phyloP scores from a whole-genome alignment of 2,329 filamentous ascomycete genomes.

The Peltaster fructicola region DNA sequence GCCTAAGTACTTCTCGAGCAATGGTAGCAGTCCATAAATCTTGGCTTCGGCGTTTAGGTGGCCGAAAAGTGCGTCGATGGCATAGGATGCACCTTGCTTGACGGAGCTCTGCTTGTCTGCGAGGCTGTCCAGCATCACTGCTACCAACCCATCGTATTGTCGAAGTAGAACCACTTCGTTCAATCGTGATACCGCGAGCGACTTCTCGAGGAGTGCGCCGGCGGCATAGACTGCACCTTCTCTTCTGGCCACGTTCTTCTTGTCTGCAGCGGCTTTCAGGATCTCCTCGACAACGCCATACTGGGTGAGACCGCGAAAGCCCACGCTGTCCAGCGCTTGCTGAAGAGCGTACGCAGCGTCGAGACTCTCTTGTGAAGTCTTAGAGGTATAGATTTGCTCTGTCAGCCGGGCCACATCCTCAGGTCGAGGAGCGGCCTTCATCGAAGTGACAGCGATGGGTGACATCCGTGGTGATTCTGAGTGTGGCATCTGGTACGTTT shows the following conservation, averaged over 20 bases:
- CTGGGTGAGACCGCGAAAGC: slow-evolving; percentile 41
- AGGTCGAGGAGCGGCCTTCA: slow-evolving; percentile 25
- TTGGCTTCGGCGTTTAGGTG: slow-evolving; percentile 67
- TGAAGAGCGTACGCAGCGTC: slow-evolving; percentile 49
- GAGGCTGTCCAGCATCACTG: slow-evolving; percentile 62
- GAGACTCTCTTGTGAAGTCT: slow-evolving; percentile 37
- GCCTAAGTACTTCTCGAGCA: slow-evolving; percentile 54
- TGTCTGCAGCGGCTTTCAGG: slow-evolving; percentile 70
- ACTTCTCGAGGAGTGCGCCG: slow-evolving; percentile 81
- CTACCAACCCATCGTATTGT: slow-evolving; percentile 59
- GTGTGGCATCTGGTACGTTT: slow-evolving; percentile 26
- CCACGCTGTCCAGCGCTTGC: slow-evolving; percentile 46
- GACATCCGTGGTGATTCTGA: slow-evolving; percentile 32
- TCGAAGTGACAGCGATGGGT: slow-evolving; percentile 29
- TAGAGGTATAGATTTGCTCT: slow-evolving; percentile 28
- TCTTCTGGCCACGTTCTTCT: slow-evolving; percentile 72
- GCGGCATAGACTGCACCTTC: slow-evolving; percentile 92
- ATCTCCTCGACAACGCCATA: slow-evolving; percentile 47
- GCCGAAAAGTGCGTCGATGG: slow-evolving; percentile 71
- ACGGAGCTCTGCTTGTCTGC: slow-evolving; percentile 82
- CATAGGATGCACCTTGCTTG: slow-evolving; percentile 83
- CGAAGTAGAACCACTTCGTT: slow-evolving; percentile 68
- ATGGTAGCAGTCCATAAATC: slow-evolving; percentile 64
- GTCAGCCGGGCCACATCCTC: slow-evolving; percentile 29
- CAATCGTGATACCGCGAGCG: slow-evolving; percentile 58